A percentile compares a stretch with the other conserved stretches of the same genome.
These are phyloP conservation scores for Arabis hirsuta DNA, from an alignment of 345 rosid genomes.

Conservation along the genomic window DNA sequence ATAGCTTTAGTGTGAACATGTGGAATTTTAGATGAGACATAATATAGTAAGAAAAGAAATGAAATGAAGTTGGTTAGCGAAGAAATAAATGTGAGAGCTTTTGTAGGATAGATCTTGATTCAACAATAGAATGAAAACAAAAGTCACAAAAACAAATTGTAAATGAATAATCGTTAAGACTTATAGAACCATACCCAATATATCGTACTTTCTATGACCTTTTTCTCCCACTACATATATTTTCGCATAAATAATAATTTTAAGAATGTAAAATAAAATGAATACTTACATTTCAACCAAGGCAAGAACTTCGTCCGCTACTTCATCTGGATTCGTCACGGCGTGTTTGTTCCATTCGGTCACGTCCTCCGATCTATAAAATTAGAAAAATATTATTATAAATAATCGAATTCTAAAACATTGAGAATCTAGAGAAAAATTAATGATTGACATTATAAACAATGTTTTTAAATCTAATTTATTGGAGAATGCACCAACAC, in stretches of 20 bases:
- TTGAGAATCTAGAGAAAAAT: constrained; percentile 25
- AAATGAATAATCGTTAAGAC: constrained; percentile 16
- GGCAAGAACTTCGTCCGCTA: constrained; percentile 64
- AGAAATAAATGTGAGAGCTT: constrained; percentile 45
- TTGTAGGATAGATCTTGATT: constrained; percentile 38
- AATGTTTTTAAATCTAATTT: constrained; percentile 3
- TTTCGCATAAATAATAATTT: neutral
- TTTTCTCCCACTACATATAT: neutral
- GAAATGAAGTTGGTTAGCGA: constrained; percentile 28
- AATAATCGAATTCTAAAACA: neutral
- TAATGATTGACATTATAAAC: constrained; percentile 22
- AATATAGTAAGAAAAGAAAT: constrained; percentile 22
- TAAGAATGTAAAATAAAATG: neutral
- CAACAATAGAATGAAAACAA: constrained; percentile 30
- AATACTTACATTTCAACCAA: constrained; percentile 66
- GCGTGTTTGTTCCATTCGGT: constrained; percentile 64
- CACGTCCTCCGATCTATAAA: constrained; percentile 45
- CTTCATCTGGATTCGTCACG: constrained; percentile 70
- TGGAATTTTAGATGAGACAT: constrained; percentile 12
- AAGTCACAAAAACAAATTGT: constrained; percentile 19
- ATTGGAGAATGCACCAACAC: constrained; percentile 26
- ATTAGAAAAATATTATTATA: neutral
- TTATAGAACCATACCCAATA: constrained; percentile 37
- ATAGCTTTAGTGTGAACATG: constrained; percentile 33
- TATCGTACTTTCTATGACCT: constrained; percentile 23